Evolutionary conservation across 2,329 filamentous ascomycete species (phyloP), one percentile per base, ranked within the genome.

Genomic region (Epichloe sp.): DNA sequence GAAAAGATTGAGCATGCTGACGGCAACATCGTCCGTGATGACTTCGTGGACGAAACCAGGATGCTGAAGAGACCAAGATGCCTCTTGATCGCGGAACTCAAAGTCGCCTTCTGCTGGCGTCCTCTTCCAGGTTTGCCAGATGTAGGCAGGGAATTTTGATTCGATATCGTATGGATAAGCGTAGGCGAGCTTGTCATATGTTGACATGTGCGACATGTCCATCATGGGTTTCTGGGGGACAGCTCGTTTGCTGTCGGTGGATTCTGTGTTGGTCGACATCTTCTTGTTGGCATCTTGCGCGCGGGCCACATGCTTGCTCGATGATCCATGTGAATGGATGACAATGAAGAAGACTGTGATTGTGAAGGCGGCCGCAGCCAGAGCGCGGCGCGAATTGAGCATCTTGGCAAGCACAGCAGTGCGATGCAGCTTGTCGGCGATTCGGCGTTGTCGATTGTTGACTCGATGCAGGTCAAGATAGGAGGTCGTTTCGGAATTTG

Each of bases 91-190:
- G 55, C 90, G 83, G 63, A 95, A 90, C 19, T 74, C 70, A 64
- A 98, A 98, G 55, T 86, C 76, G 48, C 80, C 75, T 21, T 88
- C 85, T 1, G 83, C 78, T 0, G 91, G 90, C 1, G 82, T 86
- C 62, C 81, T 84, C 68, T 94, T 96, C 93, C 93, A 98, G 14
- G 93, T 98, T 75, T 98, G 93, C 93, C 93, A 98, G 63, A 98
- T 94, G 73, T 95, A 97, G 52, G 89, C 90, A 3, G 93, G 93
- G 67, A 97, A 97, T 67, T 91, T 95, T 59, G 76, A 69, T 62
- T 89, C 82, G 55, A 91, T 76, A 62, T 95, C 86, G 74, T 97
- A 98, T 19, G 90, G 88, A 68, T 93, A 97, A 60, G 94, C 86
- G 72, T 95, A 96, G 49, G 83, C 84, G 52, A 98, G 80, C 70